Percentiles rank a stretch among this genome's conserved stretches.
phyloP scores from a whole-genome alignment of 2,329 filamentous ascomycete species.

The Xylariaceae sp. region DNA sequence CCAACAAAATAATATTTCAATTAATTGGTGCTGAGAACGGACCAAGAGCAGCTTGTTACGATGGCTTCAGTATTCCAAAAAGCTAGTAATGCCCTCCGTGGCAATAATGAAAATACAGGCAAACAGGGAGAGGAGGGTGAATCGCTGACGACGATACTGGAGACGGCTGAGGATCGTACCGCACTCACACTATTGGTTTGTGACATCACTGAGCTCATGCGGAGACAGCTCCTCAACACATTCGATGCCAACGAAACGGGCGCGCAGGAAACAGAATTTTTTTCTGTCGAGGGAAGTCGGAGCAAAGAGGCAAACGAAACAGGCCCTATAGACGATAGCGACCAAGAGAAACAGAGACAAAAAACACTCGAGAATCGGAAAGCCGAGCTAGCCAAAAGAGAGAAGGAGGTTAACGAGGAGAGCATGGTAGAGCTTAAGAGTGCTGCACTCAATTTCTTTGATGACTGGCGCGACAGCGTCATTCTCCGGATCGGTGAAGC shows the following conservation, averaged over 20 bases:
- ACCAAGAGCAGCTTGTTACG: background rate
- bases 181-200: slow-evolving; percentile 37
- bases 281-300: background rate
- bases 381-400: slow-evolving; percentile 29
- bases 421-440: slow-evolving; percentile 36
- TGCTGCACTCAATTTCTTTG: slow-evolving; percentile 37
- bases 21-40: background rate
- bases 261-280: slow-evolving; percentile 9
- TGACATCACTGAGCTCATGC: slow-evolving; percentile 38
- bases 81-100: slow-evolving; percentile 30
- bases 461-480: slow-evolving; percentile 40
- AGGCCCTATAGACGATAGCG: background rate
- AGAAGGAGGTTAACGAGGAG: slow-evolving; percentile 36
- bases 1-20: background rate
- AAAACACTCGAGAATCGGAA: slow-evolving; percentile 29
- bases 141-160: slow-evolving; percentile 36
- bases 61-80: slow-evolving; percentile 37
- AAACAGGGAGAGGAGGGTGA: slow-evolving; percentile 33
- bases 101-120: slow-evolving; percentile 20
- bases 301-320: slow-evolving; percentile 11
- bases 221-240: slow-evolving; percentile 29
- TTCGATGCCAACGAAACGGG: slow-evolving; percentile 35
- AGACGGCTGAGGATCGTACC: slow-evolving; percentile 35
- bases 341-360: slow-evolving; percentile 18
- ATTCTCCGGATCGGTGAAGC: slow-evolving; percentile 39